A percentile compares a stretch with the other conserved stretches of the same genome.
Conservation (phyloP, 2,329 filamentous ascomycete genomes). For the Trichoderma koningiopsis region DNA sequence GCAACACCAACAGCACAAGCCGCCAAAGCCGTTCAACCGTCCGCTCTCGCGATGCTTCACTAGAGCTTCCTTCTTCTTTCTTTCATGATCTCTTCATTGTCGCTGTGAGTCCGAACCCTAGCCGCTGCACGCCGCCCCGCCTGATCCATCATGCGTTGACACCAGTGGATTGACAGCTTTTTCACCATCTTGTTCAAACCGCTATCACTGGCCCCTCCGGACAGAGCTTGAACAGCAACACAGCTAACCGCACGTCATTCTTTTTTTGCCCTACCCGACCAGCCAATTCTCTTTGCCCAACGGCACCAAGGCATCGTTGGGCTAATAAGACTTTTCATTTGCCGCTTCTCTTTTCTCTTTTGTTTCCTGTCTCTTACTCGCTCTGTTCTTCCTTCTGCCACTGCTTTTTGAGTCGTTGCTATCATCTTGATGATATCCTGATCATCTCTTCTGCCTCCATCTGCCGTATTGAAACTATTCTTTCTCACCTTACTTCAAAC, state of each 20-base stretch:
- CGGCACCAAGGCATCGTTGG: constrained; percentile 10
- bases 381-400: background rate
- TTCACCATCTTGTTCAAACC: constrained; percentile 22
- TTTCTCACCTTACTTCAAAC: constrained; percentile 3
- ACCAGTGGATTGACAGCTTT: constrained; percentile 21
- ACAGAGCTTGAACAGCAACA: constrained; percentile 18
- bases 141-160: constrained; percentile 13
- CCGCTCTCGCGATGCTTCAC: constrained; percentile 13
- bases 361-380: background rate
- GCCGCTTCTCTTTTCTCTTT: background rate
- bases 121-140: constrained; percentile 19
- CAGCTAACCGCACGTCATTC: constrained; percentile 17
- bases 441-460: background rate
- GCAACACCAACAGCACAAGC: background rate
- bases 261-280: constrained; percentile 16
- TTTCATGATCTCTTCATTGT: background rate
- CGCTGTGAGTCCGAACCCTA: constrained; percentile 21
- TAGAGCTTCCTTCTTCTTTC: background rate
- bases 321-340: constrained; percentile 6
- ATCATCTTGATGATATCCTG: constrained; percentile 4
- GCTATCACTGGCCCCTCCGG: constrained; percentile 7
- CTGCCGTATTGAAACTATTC: background rate
- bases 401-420: background rate
- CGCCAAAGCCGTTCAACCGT: background rate
- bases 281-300: constrained; percentile 16